These are phyloP conservation scores for Byssoonygena ceratinophila DNA, from an alignment of 2,329 filamentous ascomycete species.

Conservation along the genomic window DNA sequence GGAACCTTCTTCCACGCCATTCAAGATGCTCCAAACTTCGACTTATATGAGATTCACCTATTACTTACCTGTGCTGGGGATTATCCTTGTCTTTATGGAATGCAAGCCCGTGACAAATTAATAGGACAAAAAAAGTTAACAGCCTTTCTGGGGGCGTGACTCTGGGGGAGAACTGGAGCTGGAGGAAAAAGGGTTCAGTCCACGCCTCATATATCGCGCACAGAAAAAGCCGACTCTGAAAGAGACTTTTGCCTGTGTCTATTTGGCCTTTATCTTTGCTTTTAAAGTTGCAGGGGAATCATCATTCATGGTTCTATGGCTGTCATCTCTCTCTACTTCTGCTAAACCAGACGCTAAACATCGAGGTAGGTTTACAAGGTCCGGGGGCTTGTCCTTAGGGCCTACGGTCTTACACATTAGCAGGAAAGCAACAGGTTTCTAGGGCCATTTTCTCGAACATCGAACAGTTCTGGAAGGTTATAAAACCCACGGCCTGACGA, in stretches of 20 bases:
- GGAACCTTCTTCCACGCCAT: not conserved
- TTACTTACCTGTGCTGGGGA: not conserved
- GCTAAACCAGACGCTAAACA: not conserved
- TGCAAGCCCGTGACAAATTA: not conserved
- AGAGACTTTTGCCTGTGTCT: not conserved
- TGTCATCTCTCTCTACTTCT: not conserved
- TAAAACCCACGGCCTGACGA: not conserved
- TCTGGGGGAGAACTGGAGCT: no score
- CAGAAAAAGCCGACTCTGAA: not conserved
- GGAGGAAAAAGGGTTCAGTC: slow-evolving; percentile 5
- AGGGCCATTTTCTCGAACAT: slow-evolving; percentile 7
- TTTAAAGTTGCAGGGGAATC: slow-evolving; percentile 8
- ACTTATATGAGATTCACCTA: not conserved
- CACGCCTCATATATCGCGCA: slow-evolving; percentile 10
- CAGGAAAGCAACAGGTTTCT: not conserved
- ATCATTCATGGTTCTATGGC: not conserved
- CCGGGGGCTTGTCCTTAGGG: not conserved
- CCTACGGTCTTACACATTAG: no score
- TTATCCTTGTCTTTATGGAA: not conserved
- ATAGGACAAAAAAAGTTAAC: no score
- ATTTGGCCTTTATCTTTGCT: not conserved
- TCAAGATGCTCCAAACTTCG: not conserved
- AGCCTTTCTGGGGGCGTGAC: not conserved
- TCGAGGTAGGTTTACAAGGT: not conserved
- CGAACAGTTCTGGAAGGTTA: slow-evolving; percentile 9